A percentile compares a stretch with the other conserved stretches of the same genome.
These are phyloP conservation scores for Coemansia biformis DNA, from an alignment of 192 early-diverging fungal genomes.

Conservation along the genomic window DNA sequence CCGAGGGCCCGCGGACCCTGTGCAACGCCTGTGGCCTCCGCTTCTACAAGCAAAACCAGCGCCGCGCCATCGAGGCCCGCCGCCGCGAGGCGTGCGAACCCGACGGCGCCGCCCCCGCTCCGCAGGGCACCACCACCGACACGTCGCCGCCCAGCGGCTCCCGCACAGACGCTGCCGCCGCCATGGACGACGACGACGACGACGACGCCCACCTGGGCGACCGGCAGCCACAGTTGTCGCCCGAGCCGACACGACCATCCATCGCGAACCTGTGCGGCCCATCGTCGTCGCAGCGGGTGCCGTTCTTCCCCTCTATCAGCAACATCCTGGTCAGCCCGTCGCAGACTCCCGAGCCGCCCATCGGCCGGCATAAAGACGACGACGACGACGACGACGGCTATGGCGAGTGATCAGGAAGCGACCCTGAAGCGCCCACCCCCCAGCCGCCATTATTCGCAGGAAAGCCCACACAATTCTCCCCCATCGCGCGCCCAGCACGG, in stretches of 20 bases:
- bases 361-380: background rate
- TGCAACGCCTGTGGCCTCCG: constrained; percentile 61
- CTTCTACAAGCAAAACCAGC: constrained; percentile 55
- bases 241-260: constrained; percentile 20
- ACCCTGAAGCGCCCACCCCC: too few species aligned
- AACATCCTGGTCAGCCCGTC: constrained; percentile 24
- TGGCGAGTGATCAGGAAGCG: background rate
- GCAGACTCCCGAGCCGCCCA: constrained; percentile 10
- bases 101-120: constrained; percentile 2
- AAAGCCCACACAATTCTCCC: too few species aligned
- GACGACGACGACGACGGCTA: background rate
- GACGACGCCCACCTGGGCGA: constrained; percentile 1
- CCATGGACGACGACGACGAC: constrained; percentile 10
- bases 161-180: constrained; percentile 7
- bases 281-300: background rate
- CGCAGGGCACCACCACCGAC: background rate
- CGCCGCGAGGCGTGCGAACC: constrained; percentile 37
- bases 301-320: constrained; percentile 23
- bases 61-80: constrained; percentile 41
- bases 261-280: constrained; percentile 31
- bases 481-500: too few species aligned
- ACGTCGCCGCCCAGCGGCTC: background rate
- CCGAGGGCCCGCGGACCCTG: constrained; percentile 50
- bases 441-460: too few species aligned
- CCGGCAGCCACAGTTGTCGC: constrained; percentile 4